Conservation (phyloP, 768 basidiomycete genomes). For the Ramaria sp. region DNA sequence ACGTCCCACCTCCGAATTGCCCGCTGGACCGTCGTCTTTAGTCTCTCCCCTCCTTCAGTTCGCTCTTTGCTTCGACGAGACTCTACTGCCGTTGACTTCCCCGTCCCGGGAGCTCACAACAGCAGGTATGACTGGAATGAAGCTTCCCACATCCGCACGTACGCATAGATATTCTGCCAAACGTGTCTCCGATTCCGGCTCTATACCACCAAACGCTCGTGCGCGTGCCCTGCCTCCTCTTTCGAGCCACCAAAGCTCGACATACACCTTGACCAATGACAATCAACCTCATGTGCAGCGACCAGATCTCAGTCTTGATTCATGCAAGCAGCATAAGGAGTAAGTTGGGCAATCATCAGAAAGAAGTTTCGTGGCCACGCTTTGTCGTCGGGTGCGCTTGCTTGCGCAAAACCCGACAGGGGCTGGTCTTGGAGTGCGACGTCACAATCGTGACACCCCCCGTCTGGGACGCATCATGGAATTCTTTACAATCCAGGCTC, state of each 20-base stretch:
- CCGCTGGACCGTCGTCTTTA: constrained; percentile 45
- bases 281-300: too few relatives aligned
- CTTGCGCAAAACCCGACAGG: too few relatives aligned
- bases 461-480: too few relatives aligned
- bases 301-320: too few relatives aligned
- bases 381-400: too few relatives aligned
- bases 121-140: background rate
- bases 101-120: background rate
- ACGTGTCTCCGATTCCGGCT: constrained; percentile 7
- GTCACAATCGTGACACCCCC: too few relatives aligned
- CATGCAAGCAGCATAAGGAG: too few relatives aligned
- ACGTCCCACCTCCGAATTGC: constrained; percentile 29
- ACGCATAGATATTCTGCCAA: background rate
- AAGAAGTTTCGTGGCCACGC: too few relatives aligned
- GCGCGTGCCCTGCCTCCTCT: background rate
- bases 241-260: background rate
- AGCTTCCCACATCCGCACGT: background rate
- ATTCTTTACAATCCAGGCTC: too few relatives aligned
- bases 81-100: background rate
- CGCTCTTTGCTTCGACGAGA: constrained; percentile 37
- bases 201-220: background rate
- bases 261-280: background rate
- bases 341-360: too few relatives aligned
- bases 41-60: constrained; percentile 45
- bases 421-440: too few relatives aligned